Base-by-base conservation (phyloP, 345 rosid genomes). In the Brassica carinata region DNA sequence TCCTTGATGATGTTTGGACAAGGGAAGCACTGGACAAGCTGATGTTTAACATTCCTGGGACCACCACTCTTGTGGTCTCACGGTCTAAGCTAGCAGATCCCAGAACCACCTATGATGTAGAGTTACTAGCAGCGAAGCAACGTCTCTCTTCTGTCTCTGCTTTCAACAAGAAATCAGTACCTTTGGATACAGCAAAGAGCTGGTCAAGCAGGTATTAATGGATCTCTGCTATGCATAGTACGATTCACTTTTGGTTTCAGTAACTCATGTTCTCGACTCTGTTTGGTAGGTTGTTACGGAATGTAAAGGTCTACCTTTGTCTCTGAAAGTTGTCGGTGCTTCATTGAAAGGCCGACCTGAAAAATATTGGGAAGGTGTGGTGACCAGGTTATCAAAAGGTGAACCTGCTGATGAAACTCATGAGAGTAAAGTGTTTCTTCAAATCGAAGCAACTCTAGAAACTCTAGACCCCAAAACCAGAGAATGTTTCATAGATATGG, bases 1-100 rank as follows among this genome's bases (percentile, higher is more conserved):
- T 96, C 75, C 77, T 96, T 40, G 97, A 96, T 76, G 99, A 96
- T 84, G 97, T 93, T 53, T 95, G 99, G 98, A 86, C 90, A 6
- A 34, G 48, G 8, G 68, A 85, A 29, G 89, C 79, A 5, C 90
- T 95, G 31, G 89, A 91, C 63, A 90, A 83, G 79, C 88, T 95
- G 14, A 80, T 88, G 69, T 80, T 74, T 15, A 76, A 67, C 34
- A 64, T 77, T 6, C 84, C 87, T 7, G 92, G 93, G 14, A 87
- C 87, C 79, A 83, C 87, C 71, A 96, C 89, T 9, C 91, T 96
- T n/a, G 92, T 93, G 23, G 93, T 91, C 78, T 96, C 99, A 0
- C 80, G 98, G 45, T 87, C 88, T 80, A 90, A 78, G 77, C 88
- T 96, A 77, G 83, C 84, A 3, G 68, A 77, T 5, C 75, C 89